These are phyloP conservation scores for Globomyces pollinis-pini DNA, from an alignment of 192 early-diverging fungal genomes.

Conservation along the genomic window DNA sequence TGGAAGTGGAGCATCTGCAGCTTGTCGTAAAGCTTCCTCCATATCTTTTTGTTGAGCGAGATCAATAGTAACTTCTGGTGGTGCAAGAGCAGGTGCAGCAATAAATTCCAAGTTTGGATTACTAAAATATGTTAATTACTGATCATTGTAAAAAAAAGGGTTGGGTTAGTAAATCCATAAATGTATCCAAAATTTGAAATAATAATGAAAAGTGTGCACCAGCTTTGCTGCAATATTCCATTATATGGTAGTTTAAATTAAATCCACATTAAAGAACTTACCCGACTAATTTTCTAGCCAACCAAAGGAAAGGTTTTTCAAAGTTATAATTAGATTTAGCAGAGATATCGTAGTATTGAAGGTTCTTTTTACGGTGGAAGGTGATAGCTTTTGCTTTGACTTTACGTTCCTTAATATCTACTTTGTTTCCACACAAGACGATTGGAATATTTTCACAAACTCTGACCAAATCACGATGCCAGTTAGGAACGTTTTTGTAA, in stretches of 20 bases:
- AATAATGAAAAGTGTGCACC: neutral
- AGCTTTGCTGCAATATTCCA: neutral
- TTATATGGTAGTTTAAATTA: constrained; percentile 6
- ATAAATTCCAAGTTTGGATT: constrained; percentile 94
- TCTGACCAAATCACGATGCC: constrained; percentile 98
- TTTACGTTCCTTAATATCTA: constrained; percentile 99
- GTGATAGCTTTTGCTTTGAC: constrained; percentile 99
- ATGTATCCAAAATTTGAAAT: neutral
- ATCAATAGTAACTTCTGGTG: constrained; percentile 90
- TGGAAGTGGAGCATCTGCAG: constrained; percentile 82
- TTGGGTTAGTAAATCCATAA: neutral
- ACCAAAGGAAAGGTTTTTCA: constrained; percentile 99
- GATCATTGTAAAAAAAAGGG: too few relatives aligned
- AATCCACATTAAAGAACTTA: constrained; percentile 13
- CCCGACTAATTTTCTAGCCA: constrained; percentile 92
- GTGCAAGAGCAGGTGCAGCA: constrained; percentile 91
- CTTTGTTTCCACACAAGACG: constrained; percentile 99
- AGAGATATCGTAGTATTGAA: constrained; percentile 99
- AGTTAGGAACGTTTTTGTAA: constrained; percentile 99
- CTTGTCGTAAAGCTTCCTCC: constrained; percentile 68
- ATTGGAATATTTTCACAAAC: constrained; percentile 99
- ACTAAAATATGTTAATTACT: constrained; percentile 36
- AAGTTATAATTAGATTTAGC: constrained; percentile 99
- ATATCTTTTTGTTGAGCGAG: constrained; percentile 65
- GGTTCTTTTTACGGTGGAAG: constrained; percentile 99